Conservation (phyloP, 2,329 filamentous ascomycete genomes). For the Acrocalymma vagum region DNA sequence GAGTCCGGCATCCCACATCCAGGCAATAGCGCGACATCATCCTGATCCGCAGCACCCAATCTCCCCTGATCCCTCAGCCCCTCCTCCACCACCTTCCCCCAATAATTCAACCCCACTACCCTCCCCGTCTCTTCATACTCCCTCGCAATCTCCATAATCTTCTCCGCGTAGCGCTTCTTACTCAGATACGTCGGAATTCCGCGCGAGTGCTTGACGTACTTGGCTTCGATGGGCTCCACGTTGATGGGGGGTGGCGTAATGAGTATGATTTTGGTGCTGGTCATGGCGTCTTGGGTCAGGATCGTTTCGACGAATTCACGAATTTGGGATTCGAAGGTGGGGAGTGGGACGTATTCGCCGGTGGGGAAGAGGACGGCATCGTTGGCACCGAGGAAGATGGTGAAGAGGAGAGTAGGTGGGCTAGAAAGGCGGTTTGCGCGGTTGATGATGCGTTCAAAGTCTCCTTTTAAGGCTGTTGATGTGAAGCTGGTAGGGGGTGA, state of each 20-base stretch:
- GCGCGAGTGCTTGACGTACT: too few species aligned
- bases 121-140: constrained; percentile 42
- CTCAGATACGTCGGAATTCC: constrained; percentile 50
- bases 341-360: constrained; percentile 40
- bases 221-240: constrained; percentile 13
- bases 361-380: constrained; percentile 38
- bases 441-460: constrained; percentile 34
- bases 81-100: constrained; percentile 37
- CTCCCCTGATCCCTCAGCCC: constrained; percentile 30
- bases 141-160: constrained; percentile 44
- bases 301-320: constrained; percentile 45
- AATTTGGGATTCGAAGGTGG: constrained; percentile 44
- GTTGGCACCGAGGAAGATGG: constrained; percentile 51
- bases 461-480: constrained; percentile 26
- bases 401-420: constrained; percentile 45
- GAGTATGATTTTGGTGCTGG: constrained; percentile 45
- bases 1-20: constrained; percentile 44
- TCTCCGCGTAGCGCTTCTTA: constrained; percentile 49
- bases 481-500: constrained; percentile 30
- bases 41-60: constrained; percentile 24
- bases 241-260: constrained; percentile 51
- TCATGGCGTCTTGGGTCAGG: constrained; percentile 36
- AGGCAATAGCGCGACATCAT: constrained; percentile 41
- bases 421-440: constrained; percentile 24
- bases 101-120: constrained; percentile 45